Evolutionary conservation across 2,329 filamentous ascomycete genomes (phyloP).

Genomic region (Cryoendolithus antarcticus): DNA sequence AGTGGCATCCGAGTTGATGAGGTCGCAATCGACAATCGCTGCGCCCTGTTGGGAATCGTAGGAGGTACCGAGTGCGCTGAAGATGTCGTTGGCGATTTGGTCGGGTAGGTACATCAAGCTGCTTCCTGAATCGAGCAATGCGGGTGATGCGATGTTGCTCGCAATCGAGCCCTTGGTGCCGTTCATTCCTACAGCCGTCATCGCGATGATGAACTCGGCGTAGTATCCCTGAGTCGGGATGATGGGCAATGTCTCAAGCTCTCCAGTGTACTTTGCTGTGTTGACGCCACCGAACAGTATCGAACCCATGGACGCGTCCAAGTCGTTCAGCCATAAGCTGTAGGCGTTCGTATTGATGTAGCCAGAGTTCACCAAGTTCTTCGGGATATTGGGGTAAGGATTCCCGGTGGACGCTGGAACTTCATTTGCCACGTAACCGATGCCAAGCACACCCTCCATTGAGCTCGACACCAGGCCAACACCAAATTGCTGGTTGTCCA

Average conservation of each 20-base stretch:
- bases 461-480: constrained; percentile 53
- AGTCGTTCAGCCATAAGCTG: constrained; percentile 52
- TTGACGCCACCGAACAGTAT: constrained; percentile 76
- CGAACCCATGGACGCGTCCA: constrained; percentile 51
- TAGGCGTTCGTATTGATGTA: constrained; percentile 53
- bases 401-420: constrained; percentile 48
- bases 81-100: constrained; percentile 39
- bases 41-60: constrained; percentile 30
- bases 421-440: constrained; percentile 73
- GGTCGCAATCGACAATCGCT: constrained; percentile 42
- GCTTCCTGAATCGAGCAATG: constrained; percentile 64
- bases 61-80: constrained; percentile 27
- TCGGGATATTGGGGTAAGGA: constrained; percentile 49
- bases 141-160: constrained; percentile 34
- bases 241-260: constrained; percentile 50
- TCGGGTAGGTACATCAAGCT: constrained; percentile 58
- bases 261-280: constrained; percentile 57
- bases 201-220: constrained; percentile 41
- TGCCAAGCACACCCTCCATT: constrained; percentile 63
- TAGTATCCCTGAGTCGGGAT: constrained; percentile 34
- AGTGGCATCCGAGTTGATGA: constrained; percentile 36
- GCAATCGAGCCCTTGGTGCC: constrained; percentile 32
- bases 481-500: constrained; percentile 56
- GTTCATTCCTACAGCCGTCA: constrained; percentile 35
- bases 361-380: constrained; percentile 50